Evolutionary conservation across 768 basidiomycete species (phyloP), one percentile per base, ranked within the genome.

Genomic region (Tulasnella sp.): DNA sequence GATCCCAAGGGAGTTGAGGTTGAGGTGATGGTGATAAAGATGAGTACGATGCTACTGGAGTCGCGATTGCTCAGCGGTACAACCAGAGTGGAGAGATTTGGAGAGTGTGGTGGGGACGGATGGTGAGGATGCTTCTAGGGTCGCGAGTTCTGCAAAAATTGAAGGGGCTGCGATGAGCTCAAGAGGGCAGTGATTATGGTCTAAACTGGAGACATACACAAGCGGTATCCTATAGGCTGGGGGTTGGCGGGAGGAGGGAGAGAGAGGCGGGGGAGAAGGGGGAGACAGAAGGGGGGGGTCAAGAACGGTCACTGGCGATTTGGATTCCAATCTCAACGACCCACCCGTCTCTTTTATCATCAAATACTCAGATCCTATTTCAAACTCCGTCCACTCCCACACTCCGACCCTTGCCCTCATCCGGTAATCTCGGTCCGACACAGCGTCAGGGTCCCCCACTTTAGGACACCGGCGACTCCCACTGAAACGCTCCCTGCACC

Each of bases 141-240:
- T 90, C 87, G 87, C 87, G 87, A 90, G 87, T 79, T 80, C 84
- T 87, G 67, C 41, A 52, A 53, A 29, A 51, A 24, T 30, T 21
- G 34, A 34, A 43, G 17, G 43, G 7, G 19, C 11, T 63, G 64
- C 70, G 73, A 67, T 64, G 70, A 22, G 42, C 41, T 22, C 24
- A n/a, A 9, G 9, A 2, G n/a, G n/a, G n/a, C n/a, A n/a, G n/a
- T n/a, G n/a, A n/a, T n/a, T 2, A 10, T 8, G 19, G 7, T 22
- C 2, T 1, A 2, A 38, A 3, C n/a, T 12, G 17, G 29, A 11
- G 7, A 27, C 34, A 24, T 24, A 25, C 24, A 17, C 61, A 62
- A 45, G 61, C 61, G 61, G 25, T 60, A 21, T 62, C 61, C 61
- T 62, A 65, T 63, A 69, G 62, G 69, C 69, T 65, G 71, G 66